These are phyloP conservation scores for Plenodomus lindquistii DNA, from an alignment of 2,329 filamentous ascomycete genomes.

Conservation along the genomic window DNA sequence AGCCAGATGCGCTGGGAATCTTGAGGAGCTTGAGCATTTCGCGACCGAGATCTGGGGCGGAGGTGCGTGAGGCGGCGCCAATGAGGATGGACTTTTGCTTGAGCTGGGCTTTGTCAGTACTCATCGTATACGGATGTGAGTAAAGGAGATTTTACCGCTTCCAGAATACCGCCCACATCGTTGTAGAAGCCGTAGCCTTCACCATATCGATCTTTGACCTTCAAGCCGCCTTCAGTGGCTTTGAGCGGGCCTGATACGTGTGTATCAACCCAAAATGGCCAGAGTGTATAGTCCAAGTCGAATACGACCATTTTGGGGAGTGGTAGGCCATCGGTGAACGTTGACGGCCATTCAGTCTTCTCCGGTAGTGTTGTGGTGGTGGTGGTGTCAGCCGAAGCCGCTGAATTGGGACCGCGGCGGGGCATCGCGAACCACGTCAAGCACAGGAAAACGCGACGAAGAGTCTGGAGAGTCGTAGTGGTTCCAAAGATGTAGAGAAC, in stretches of 20 bases:
- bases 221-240: conserved; percentile 46
- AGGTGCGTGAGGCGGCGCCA: conserved; percentile 79
- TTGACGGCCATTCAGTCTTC: conserved; percentile 51
- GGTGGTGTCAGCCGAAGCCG: conserved; percentile 29
- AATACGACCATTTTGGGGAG: conserved; percentile 86
- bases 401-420: conserved; percentile 26
- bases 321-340: conserved; percentile 68
- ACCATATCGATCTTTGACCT: conserved; percentile 57
- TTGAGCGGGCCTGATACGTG: conserved; percentile 79
- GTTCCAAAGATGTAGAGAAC: no score
- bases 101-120: conserved; percentile 34
- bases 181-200: conserved; percentile 53
- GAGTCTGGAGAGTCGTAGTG: no score
- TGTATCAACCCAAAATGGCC: conserved; percentile 98
- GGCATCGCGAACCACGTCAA: conserved; percentile 28
- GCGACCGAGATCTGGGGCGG: conserved; percentile 75
- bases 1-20: conserved; percentile 58
- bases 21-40: conserved; percentile 79
- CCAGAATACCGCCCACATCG: conserved; percentile 49
- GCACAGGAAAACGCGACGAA: no score
- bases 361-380: conserved; percentile 43
- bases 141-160: conserved; percentile 33
- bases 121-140: background rate
- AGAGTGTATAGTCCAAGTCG: conserved; percentile 97
- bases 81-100: conserved; percentile 58